Evolutionary conservation across 805 yeast species (phyloP).

Genomic region (Candida succiphila): DNA sequence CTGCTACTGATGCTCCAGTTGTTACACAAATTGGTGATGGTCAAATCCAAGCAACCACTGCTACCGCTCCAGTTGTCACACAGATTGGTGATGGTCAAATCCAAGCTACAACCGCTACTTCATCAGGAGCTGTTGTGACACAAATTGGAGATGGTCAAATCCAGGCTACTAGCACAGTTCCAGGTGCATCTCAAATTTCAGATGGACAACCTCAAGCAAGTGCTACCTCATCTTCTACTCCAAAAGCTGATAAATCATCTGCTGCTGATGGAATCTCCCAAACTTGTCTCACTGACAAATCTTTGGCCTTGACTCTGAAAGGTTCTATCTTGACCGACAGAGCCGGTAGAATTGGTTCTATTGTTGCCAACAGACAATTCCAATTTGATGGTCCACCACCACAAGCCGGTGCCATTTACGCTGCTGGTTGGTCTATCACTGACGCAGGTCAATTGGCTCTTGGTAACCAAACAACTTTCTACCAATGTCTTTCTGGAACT

Average conservation of each 20-base stretch:
- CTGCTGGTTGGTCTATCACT: constrained; percentile 41
- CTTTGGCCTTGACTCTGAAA: constrained; percentile 34
- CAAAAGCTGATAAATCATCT: constrained; percentile 13
- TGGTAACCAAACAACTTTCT: constrained; percentile 38
- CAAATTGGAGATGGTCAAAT: constrained; percentile 58
- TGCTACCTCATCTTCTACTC: constrained; percentile 20
- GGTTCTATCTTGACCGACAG: constrained; percentile 33
- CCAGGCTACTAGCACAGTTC: constrained; percentile 39
- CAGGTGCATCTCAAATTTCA: constrained; percentile 41
- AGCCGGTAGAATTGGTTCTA: constrained; percentile 44
- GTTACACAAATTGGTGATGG: constrained; percentile 29
- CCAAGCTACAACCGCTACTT: too few relatives aligned
- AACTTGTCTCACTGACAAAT: constrained; percentile 25
- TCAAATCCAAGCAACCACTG: constrained; percentile 27
- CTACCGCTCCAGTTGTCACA: constrained; percentile 23
- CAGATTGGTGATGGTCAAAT: too few relatives aligned
- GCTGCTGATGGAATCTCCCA: constrained; percentile 14
- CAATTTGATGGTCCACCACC: constrained; percentile 62
- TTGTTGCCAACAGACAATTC: constrained; percentile 55
- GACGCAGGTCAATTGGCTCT: constrained; percentile 36
- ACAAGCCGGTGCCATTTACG: constrained; percentile 46
- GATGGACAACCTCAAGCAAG: constrained; percentile 52
- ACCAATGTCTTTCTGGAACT: constrained; percentile 46
- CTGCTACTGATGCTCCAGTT: constrained; percentile 20
- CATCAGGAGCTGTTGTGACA: constrained; percentile 32